Conservation (phyloP, 2,329 filamentous ascomycete species). For the Aspergillus sp. region DNA sequence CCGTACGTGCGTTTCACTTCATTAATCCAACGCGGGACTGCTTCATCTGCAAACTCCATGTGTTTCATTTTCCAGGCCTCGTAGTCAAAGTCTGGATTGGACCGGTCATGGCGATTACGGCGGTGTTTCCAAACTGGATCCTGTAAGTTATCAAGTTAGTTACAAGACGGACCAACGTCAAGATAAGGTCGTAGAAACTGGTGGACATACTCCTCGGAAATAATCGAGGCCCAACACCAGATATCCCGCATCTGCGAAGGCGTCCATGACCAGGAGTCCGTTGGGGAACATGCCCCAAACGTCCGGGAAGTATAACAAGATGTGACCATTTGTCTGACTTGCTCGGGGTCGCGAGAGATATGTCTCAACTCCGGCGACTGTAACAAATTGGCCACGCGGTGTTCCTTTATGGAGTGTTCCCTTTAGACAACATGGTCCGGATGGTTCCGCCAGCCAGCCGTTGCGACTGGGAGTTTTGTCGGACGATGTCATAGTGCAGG, state of each 20-base stretch:
- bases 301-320: constrained; percentile 2
- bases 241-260: constrained; percentile 1
- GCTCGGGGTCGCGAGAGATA: not conserved
- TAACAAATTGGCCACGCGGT: not conserved
- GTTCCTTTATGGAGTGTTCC: not conserved
- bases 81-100: constrained; percentile 43
- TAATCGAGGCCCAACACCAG: not conserved
- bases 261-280: constrained; percentile 3
- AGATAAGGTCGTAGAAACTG: not conserved
- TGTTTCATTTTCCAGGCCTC: constrained; percentile 51
- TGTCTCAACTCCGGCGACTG: not conserved
- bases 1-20: not conserved
- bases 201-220: not conserved
- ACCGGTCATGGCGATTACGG: constrained; percentile 22
- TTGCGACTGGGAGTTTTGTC: no score
- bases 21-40: constrained; percentile 31
- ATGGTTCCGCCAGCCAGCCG: not conserved
- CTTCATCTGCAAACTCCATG: constrained; percentile 39
- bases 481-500: no score
- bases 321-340: not conserved
- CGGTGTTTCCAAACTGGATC: constrained; percentile 24
- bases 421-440: not conserved
- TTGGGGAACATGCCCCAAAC: constrained; percentile 1
- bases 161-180: no score
- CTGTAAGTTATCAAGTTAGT: not conserved